Evolutionary conservation across 768 basidiomycete species (phyloP), one percentile per base, ranked within the genome.

Genomic region (Hygrocybe coccinea): DNA sequence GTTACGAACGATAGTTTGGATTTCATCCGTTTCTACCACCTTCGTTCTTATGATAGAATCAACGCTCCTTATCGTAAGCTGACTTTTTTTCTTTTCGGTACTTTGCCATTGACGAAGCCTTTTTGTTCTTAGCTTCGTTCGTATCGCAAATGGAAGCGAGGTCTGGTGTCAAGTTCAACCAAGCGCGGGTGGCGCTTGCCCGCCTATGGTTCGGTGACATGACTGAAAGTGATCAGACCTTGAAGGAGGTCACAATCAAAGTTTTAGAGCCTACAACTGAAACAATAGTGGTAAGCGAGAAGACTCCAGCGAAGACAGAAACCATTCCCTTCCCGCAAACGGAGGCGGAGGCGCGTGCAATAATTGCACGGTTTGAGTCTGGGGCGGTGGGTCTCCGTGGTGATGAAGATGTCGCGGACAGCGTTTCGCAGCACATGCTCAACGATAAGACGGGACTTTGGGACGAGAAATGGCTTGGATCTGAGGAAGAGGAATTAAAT

Each of bases 1-100:
- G n/a, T n/a, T n/a, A n/a, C n/a, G n/a, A n/a, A n/a, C n/a, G n/a
- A 46, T 58, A 91, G 91, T n/a, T 63, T 75, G 72, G 85, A 94
- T 55, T 94, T 87, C 66, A 89, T 97, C 62, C 81, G 86, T 10
- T 92, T 97, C 78, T 97, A 90, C 74, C 93, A 98, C 71, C 78
- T 99, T 22, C 82, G 97, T 29, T 76, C 86, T 1, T 99, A 95
- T 66, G 95, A 97, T 65, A 78, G 94, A 22, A 90, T 95, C 64
- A 94, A 93, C 64, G 85, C 86, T 0, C 87, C 90, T 1, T 68
- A 74, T 59, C 71, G 85, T 85, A 57, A 64, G 80, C n/a, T 19
- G 11, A 12, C 41, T 29, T 12, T 12, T 21, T 11, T 39, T 43
- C 22, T 14, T 54, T 14, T 36, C 9, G 38, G 60, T 45, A 44